Conservation (phyloP, 129 eudicot species). For the Flaveria linearis region DNA sequence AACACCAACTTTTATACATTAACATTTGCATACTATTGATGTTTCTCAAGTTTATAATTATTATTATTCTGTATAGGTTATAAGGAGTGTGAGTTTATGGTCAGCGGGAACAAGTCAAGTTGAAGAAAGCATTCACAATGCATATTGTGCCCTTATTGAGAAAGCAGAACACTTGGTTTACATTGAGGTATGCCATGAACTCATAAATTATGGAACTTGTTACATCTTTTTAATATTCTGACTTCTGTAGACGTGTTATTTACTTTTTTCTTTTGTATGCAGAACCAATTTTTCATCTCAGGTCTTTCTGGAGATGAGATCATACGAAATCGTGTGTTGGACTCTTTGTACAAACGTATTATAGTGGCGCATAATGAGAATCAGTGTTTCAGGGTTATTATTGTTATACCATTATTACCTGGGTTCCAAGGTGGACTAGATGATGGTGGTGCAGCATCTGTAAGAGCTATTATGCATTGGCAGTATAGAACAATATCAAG, state of each 20-base stretch:
- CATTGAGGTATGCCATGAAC: conserved; percentile 67
- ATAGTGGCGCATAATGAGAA: conserved; percentile 75
- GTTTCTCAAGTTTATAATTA: neutral
- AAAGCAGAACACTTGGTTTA: conserved; percentile 89
- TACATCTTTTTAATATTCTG: neutral
- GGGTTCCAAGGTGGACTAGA: conserved; percentile 99
- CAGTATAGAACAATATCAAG: conserved; percentile 93
- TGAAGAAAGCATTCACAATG: conserved; percentile 91
- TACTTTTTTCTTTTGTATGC: conserved; percentile 35
- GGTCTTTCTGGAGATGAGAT: conserved; percentile 92
- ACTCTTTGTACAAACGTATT: conserved; percentile 76
- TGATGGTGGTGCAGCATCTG: conserved; percentile 99
- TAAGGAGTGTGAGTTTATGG: conserved; percentile 97
- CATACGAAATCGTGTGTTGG: conserved; percentile 81
- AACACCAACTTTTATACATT: neutral
- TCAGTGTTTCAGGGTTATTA: conserved; percentile 80
- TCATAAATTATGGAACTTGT: conserved; percentile 4
- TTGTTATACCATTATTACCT: conserved; percentile 93
- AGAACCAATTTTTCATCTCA: conserved; percentile 98
- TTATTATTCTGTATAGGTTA: conserved; percentile 45
- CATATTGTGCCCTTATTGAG: conserved; percentile 95
- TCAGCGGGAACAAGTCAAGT: conserved; percentile 98
- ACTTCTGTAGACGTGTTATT: conserved; percentile 13
- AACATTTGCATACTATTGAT: neutral
- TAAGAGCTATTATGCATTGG: conserved; percentile 99